Base-by-base conservation (phyloP, 2,329 filamentous ascomycete genomes). In the Botrytis hyacinthi region DNA sequence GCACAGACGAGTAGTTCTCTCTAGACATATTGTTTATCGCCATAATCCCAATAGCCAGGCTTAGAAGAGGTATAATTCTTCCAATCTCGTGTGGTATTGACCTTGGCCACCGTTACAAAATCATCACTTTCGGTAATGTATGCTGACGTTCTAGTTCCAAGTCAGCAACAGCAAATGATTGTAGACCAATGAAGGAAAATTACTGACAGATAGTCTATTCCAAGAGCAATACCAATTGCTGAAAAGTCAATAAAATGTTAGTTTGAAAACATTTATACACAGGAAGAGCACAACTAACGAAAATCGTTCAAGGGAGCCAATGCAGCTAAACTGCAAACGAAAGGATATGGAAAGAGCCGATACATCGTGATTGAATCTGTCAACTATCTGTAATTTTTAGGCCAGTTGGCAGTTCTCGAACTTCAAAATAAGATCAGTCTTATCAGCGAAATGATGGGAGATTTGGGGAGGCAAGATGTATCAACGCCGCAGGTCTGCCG, bases 51-150 rank as follows among this genome's bases (percentile, higher is more conserved):
- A 48, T 44, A 29, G 32, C 20, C 9, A 67, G 54, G 29, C 46
- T 26, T 22, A 20, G 18, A 54, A 29, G 12, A 29, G 63, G 10
- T 12, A 51, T 35, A 51, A 20, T 51, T 35, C 42, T 67, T 67
- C 29, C 63, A 67, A 4, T 67, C 63, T 67, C 51, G 63, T 51
- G 18, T 37, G 18, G 63, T 48, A 26, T 35, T 40, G 63, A 67
- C 20, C 7, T 20, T 67, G 8, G 44, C 44, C n/a, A 48, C n/a
- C 29, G 29, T 67, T 37, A 48, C 10, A 7, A 67, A 67, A 18
- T 67, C 63, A 9, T 67, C 44, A 51, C 5, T 67, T 35, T 67
- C 63, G 4, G 29, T 67, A 29, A 67, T 67, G 10, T 67, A 67
- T 67, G 44, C 44, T 6, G 63, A 51, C 26, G 29, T 48, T n/a